phyloP scores from a whole-genome alignment of 192 early-diverging fungal species.

The Podila clonocystis region DNA sequence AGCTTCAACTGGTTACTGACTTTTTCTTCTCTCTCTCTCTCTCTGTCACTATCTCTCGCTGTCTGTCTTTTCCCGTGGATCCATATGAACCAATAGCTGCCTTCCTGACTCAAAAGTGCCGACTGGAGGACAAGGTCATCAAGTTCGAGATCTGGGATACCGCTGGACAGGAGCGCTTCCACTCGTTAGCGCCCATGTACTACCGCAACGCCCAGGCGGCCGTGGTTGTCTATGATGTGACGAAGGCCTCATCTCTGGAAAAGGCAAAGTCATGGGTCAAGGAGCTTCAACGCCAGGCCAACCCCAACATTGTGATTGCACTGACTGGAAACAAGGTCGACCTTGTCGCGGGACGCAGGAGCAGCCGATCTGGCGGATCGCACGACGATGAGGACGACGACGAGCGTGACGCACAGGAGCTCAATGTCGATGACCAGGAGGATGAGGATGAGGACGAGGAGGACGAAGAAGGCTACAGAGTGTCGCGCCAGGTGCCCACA shows the following conservation, averaged over 20 bases:
- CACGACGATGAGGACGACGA: too few species aligned
- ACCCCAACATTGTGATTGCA: conserved; percentile 95
- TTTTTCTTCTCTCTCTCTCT: not conserved
- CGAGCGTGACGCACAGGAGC: conserved; percentile 44
- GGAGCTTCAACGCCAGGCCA: conserved; percentile 94
- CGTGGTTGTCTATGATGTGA: conserved; percentile 97
- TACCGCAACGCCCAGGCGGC: conserved; percentile 98
- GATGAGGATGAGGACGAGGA: conserved; percentile 56
- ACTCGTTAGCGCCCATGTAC: conserved; percentile 97
- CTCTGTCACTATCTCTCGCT: too few species aligned
- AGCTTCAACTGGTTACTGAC: not conserved
- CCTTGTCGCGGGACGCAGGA: conserved; percentile 57
- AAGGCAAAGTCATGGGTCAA: conserved; percentile 96
- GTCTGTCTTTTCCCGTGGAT: too few species aligned
- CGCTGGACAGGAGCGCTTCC: conserved; percentile 98
- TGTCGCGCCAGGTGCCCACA: conserved; percentile 70
- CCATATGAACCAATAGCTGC: conserved; percentile 62
- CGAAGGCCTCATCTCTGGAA: conserved; percentile 85
- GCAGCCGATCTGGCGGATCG: conserved; percentile 2
- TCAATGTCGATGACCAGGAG: conserved; percentile 13
- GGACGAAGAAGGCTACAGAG: conserved; percentile 51
- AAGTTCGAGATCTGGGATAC: conserved; percentile 93
- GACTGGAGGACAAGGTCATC: conserved; percentile 83
- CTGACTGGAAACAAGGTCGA: conserved; percentile 98
- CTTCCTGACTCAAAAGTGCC: conserved; percentile 93